A percentile compares a stretch with the other conserved stretches of the same genome.
phyloP scores from a whole-genome alignment of 305 asterid genomes.

The Fraxinus velutina region DNA sequence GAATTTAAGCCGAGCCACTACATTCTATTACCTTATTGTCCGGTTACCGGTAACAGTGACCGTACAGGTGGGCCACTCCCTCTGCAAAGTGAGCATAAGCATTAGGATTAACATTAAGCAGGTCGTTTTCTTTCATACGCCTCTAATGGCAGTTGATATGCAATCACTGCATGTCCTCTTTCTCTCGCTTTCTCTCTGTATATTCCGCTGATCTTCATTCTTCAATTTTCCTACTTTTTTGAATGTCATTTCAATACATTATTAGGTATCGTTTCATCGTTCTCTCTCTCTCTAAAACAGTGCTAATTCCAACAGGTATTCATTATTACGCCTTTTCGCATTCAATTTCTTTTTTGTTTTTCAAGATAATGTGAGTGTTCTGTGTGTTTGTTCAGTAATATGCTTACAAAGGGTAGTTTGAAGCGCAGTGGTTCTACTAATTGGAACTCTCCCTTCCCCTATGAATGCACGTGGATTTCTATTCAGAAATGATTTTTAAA shows the following conservation, averaged over 20 bases:
- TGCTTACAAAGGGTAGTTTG: neutral
- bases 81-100: constrained; percentile 39
- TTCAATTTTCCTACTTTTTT: constrained; percentile 1
- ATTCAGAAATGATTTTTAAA: neutral
- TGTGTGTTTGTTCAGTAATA: neutral
- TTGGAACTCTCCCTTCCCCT: neutral
- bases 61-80: constrained; percentile 34
- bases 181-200: neutral
- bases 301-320: neutral
- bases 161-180: no score
- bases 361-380: neutral
- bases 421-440: neutral
- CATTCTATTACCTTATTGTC: constrained; percentile 23
- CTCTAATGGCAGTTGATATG: constrained; percentile 44
- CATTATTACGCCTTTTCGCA: neutral
- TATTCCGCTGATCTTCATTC: neutral
- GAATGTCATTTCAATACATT: neutral
- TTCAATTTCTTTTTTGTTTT: no score
- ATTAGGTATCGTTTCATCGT: neutral
- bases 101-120: no score
- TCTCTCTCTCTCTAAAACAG: neutral
- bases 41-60: constrained; percentile 28
- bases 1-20: constrained; percentile 12
- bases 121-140: constrained; percentile 40
- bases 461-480: neutral